These are phyloP conservation scores for Cytospora chrysosperma DNA, from an alignment of 2,329 filamentous ascomycete genomes.

Conservation along the genomic window DNA sequence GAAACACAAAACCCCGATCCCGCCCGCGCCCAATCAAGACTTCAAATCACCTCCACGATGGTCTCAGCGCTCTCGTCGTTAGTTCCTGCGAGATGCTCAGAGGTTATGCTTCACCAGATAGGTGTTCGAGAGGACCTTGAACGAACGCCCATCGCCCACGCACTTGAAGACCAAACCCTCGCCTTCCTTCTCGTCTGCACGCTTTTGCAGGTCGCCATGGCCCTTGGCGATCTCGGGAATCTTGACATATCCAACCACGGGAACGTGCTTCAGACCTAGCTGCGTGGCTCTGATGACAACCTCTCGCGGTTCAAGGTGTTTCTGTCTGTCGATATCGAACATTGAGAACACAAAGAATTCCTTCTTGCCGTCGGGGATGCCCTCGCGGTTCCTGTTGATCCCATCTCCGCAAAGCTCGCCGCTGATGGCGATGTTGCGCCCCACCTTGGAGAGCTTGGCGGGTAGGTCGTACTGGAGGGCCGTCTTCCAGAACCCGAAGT, in stretches of 20 bases:
- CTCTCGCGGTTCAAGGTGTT: conserved; percentile 30
- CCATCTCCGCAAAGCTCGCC: conserved; percentile 35
- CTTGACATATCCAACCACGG: conserved; percentile 30
- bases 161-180: conserved; percentile 34
- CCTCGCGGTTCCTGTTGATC: conserved; percentile 33
- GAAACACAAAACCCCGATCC: too few relatives aligned
- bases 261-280: conserved; percentile 36
- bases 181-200: conserved; percentile 26
- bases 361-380: conserved; percentile 27
- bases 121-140: conserved; percentile 31
- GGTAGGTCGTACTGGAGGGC: conserved; percentile 28
- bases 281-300: conserved; percentile 31
- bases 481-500: conserved; percentile 28
- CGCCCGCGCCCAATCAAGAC: too few relatives aligned
- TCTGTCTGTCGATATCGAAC: conserved; percentile 33
- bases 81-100: not conserved
- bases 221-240: conserved; percentile 25
- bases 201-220: conserved; percentile 26
- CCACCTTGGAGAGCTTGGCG: conserved; percentile 26
- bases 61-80: not conserved
- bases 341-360: conserved; percentile 37
- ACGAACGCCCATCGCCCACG: conserved; percentile 27
- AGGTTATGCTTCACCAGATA: conserved; percentile 27
- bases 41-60: not conserved
- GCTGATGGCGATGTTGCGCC: conserved; percentile 31